These are phyloP conservation scores for Canariomyces notabilis DNA, from an alignment of 2,329 filamentous ascomycete genomes.

Conservation along the genomic window DNA sequence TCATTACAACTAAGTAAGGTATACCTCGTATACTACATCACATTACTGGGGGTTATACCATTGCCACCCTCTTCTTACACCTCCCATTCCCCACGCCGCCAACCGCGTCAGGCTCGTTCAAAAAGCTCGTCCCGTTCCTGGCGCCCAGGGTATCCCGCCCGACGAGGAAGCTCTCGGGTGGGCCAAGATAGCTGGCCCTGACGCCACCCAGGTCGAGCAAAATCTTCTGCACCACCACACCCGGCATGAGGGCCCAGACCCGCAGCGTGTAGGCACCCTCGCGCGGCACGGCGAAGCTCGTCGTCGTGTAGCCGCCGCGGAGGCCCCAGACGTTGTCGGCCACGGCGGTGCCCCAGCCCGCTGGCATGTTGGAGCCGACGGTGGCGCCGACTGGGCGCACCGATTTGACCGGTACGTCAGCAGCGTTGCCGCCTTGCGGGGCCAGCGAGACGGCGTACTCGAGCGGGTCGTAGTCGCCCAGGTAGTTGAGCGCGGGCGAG, in stretches of 20 bases:
- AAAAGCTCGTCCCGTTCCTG: slow-evolving; percentile 37
- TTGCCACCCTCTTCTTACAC: neutral
- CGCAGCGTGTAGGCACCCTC: slow-evolving; percentile 45
- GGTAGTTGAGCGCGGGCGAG: slow-evolving; percentile 49
- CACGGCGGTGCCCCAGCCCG: slow-evolving; percentile 40
- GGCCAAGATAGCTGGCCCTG: slow-evolving; percentile 49
- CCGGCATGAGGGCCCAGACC: slow-evolving; percentile 48
- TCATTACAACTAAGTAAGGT: too few relatives aligned
- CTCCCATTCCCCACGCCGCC: slow-evolving; percentile 7
- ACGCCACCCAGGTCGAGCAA: slow-evolving; percentile 52
- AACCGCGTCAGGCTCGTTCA: slow-evolving; percentile 21
- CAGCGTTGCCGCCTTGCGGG: slow-evolving; percentile 30
- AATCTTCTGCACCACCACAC: slow-evolving; percentile 52
- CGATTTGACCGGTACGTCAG: slow-evolving; percentile 25
- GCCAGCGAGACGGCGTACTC: slow-evolving; percentile 48
- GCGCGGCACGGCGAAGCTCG: slow-evolving; percentile 35
- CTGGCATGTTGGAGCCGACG: slow-evolving; percentile 38
- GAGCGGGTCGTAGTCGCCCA: slow-evolving; percentile 44
- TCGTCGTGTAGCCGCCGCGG: slow-evolving; percentile 40
- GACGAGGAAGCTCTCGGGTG: slow-evolving; percentile 49
- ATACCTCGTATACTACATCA: too few relatives aligned
- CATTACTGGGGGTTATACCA: too few relatives aligned
- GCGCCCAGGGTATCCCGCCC: slow-evolving; percentile 36
- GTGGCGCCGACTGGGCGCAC: slow-evolving; percentile 39
- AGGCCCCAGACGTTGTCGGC: slow-evolving; percentile 44